A percentile compares a stretch with the other conserved stretches of the same genome.
Conservation (phyloP, 2,329 filamentous ascomycete genomes). For the Xylaria sp. region DNA sequence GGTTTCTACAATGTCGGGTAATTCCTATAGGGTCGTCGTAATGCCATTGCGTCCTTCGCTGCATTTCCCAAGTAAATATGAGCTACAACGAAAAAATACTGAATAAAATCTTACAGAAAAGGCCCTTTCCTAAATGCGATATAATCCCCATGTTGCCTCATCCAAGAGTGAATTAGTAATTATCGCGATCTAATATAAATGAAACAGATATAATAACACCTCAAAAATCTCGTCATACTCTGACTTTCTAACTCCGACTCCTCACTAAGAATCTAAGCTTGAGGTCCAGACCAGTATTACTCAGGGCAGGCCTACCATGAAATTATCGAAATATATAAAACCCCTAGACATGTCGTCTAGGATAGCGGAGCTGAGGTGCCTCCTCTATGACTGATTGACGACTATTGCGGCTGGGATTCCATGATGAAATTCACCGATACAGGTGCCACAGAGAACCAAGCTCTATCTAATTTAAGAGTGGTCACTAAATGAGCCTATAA, state of each 20-base stretch:
- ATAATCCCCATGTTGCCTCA: no score
- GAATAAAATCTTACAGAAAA: no score
- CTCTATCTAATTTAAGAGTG: no score
- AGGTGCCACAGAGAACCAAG: background rate
- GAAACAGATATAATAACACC: background rate
- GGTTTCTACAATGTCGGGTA: background rate
- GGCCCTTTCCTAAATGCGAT: background rate
- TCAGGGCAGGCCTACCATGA: background rate
- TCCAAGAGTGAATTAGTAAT: background rate
- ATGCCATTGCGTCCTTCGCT: background rate
- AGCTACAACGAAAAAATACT: no score
- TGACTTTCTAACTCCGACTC: background rate
- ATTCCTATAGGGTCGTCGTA: background rate
- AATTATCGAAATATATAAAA: no score
- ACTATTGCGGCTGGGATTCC: background rate
- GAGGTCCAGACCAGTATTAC: no score
- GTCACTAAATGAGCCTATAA: background rate
- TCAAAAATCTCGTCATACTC: no score
- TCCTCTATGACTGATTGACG: background rate
- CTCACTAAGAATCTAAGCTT: background rate
- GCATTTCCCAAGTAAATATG: background rate
- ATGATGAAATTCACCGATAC: background rate
- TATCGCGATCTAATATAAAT: background rate
- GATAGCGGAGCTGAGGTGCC: no score
- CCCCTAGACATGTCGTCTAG: background rate